These are phyloP conservation scores for Podaxis rugospora DNA, from an alignment of 768 basidiomycete species.

Conservation along the genomic window DNA sequence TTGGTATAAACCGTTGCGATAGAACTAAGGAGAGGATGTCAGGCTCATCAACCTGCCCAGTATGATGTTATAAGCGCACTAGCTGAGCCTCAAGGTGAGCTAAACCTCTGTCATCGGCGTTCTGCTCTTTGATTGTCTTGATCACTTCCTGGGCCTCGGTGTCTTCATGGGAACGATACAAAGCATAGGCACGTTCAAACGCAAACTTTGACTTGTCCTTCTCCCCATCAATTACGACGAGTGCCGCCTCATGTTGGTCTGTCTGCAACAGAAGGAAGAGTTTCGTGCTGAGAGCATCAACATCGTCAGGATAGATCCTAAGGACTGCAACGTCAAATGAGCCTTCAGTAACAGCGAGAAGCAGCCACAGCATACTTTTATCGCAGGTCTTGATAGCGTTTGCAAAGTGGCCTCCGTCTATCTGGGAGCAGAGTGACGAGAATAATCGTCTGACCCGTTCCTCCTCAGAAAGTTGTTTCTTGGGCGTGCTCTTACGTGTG, in stretches of 20 bases:
- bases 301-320: constrained; percentile 56
- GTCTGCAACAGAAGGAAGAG: constrained; percentile 86
- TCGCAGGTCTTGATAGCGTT: constrained; percentile 91
- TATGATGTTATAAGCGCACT: constrained; percentile 39
- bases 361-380: constrained; percentile 57
- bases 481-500: constrained; percentile 22
- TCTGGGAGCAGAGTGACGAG: constrained; percentile 78
- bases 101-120: constrained; percentile 53
- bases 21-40: constrained; percentile 42
- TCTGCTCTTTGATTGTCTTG: constrained; percentile 38
- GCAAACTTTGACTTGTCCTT: constrained; percentile 26
- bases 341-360: constrained; percentile 5
- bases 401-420: constrained; percentile 82
- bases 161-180: constrained; percentile 82
- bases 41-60: not conserved
- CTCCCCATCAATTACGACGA: constrained; percentile 48
- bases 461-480: constrained; percentile 26
- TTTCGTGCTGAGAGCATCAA: constrained; percentile 77
- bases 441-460: constrained; percentile 58
- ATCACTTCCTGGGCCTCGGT: constrained; percentile 58
- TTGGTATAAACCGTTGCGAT: constrained; percentile 74
- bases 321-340: constrained; percentile 48
- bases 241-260: constrained; percentile 71
- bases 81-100: constrained; percentile 85
- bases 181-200: constrained; percentile 77